Conservation (phyloP, 345 rosid genomes). For the Bruguiera parviflora region DNA sequence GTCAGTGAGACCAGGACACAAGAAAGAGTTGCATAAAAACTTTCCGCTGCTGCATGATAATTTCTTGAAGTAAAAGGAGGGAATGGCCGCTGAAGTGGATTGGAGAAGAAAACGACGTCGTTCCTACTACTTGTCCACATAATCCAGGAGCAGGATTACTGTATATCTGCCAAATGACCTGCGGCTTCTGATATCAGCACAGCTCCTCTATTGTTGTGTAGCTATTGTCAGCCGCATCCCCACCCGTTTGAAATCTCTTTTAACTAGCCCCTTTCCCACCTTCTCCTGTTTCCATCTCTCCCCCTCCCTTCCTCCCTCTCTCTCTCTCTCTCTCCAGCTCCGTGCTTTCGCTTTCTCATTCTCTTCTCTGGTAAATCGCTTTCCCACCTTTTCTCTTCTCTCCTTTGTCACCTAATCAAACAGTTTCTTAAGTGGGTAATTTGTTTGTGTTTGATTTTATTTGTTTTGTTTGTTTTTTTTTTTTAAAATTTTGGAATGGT, state of each 20-base stretch:
- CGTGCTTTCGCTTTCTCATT: slow-evolving; percentile 7
- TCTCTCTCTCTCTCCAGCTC: slow-evolving; percentile 3
- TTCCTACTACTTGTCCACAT: not conserved
- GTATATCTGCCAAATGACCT: not conserved
- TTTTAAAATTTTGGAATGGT: not conserved
- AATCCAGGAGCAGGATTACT: not conserved
- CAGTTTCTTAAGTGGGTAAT: not conserved
- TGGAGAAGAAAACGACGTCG: not conserved
- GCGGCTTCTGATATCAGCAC: slow-evolving; percentile 21
- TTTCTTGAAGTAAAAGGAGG: no score
- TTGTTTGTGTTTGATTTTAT: not conserved
- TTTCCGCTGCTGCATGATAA: no score
- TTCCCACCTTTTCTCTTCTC: not conserved
- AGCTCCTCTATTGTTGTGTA: slow-evolving; percentile 38
- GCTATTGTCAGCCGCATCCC: slow-evolving; percentile 61
- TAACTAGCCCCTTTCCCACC: slow-evolving; percentile 1
- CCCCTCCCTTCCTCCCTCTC: slow-evolving; percentile 7
- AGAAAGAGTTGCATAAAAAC: no score
- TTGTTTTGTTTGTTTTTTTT: not conserved
- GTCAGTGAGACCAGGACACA: no score
- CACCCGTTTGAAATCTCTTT: slow-evolving; percentile 35
- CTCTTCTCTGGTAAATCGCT: not conserved
- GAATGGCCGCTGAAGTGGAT: no score
- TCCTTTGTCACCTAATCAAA: not conserved
- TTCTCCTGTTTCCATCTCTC: not conserved